These are phyloP conservation scores for Theileria annulata DNA, from an alignment of 169 alveolate genomes.

Conservation along the genomic window DNA sequence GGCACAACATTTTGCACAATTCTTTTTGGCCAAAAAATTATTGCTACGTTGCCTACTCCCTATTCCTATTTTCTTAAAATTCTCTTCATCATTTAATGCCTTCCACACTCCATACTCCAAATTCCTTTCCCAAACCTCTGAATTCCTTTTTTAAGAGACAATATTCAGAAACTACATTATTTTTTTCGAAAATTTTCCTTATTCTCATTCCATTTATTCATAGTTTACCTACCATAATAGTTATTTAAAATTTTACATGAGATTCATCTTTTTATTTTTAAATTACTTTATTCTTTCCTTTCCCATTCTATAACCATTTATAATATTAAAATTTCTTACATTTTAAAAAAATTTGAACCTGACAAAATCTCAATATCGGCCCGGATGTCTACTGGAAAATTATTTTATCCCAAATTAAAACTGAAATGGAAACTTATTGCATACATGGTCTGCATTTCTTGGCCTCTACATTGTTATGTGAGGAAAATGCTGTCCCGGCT, in stretches of 20 bases:
- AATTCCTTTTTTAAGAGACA: not conserved
- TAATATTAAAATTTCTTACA: not conserved
- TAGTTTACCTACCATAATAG: not conserved
- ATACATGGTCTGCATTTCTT: conserved; percentile 57
- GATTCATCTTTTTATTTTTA: not conserved
- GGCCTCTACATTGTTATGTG: conserved; percentile 71
- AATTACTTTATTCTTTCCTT: not conserved
- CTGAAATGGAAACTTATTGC: conserved; percentile 13
- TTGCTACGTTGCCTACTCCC: not conserved
- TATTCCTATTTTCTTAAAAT: not conserved
- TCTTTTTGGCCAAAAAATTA: not conserved
- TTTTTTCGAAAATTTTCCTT: not conserved
- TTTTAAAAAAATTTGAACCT: too few relatives aligned
- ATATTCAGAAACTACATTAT: not conserved
- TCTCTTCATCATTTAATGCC: not conserved
- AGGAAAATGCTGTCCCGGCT: conserved; percentile 72
- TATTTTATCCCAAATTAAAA: not conserved
- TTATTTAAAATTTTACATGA: not conserved
- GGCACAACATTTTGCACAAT: not conserved
- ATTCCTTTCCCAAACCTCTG: not conserved
- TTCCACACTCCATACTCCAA: not conserved
- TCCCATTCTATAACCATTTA: not conserved
- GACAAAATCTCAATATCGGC: not conserved
- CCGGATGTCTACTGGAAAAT: not conserved
- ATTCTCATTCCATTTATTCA: not conserved